These are phyloP conservation scores for Posidonia oceanica DNA, from an alignment of 116 monocot genomes.

Conservation along the genomic window DNA sequence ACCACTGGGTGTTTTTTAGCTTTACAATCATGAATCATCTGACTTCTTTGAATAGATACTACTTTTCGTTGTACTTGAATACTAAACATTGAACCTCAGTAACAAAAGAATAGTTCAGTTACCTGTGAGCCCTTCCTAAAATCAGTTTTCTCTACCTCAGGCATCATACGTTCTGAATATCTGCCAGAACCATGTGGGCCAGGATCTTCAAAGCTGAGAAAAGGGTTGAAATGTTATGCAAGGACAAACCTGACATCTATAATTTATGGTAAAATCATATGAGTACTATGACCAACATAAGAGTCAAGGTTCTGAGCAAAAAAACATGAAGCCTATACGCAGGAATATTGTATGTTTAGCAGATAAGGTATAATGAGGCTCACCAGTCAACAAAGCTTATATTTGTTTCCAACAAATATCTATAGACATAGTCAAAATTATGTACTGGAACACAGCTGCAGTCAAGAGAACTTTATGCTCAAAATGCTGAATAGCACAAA, in stretches of 20 bases:
- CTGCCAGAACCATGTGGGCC: constrained; percentile 92
- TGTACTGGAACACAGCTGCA: constrained; percentile 91
- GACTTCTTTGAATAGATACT: too few relatives aligned
- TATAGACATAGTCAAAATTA: constrained; percentile 81
- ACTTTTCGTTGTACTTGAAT: too few relatives aligned
- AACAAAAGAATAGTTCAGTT: neutral
- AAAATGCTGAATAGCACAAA: neutral
- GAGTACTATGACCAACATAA: neutral
- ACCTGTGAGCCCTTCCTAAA: constrained; percentile 97
- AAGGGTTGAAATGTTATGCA: neutral
- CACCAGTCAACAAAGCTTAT: constrained; percentile 96
- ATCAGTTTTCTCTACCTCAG: constrained; percentile 71
- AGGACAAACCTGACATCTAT: neutral
- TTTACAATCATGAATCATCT: too few relatives aligned
- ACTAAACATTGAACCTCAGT: neutral
- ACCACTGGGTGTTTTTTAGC: too few relatives aligned
- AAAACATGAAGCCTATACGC: too few relatives aligned
- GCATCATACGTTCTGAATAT: constrained; percentile 71
- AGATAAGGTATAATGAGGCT: constrained; percentile 8
- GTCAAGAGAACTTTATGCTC: neutral
- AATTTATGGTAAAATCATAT: neutral
- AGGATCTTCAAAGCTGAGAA: constrained; percentile 61
- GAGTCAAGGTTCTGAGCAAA: neutral
- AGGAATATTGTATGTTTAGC: too few relatives aligned
- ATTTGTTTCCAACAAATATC: constrained; percentile 81